Evolutionary conservation across 1,139 yeast genomes (phyloP).

Genomic region (Hyphopichia khmerensis): DNA sequence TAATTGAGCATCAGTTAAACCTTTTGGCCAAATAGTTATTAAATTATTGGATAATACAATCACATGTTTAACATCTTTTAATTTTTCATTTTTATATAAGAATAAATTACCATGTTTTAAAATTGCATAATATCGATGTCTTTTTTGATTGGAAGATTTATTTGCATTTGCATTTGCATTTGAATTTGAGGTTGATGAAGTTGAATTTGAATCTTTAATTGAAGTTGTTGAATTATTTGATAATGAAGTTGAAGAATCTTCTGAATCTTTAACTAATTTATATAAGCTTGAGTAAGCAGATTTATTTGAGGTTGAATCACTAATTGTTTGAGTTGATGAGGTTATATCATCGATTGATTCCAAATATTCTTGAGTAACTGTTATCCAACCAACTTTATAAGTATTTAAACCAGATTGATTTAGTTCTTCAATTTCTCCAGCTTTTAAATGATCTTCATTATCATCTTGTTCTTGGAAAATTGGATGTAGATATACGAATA

Average conservation of each 20-base stretch:
- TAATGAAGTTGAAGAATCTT: slow-evolving; percentile 8
- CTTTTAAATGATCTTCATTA: slow-evolving; percentile 34
- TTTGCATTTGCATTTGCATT: not conserved
- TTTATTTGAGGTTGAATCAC: slow-evolving; percentile 43
- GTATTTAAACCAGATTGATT: slow-evolving; percentile 63
- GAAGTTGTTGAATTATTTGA: slow-evolving; percentile 1
- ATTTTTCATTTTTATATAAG: slow-evolving; percentile 67
- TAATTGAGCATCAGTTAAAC: slow-evolving; percentile 66
- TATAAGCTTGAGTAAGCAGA: slow-evolving; percentile 62
- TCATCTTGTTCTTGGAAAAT: slow-evolving; percentile 10
- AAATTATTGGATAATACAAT: slow-evolving; percentile 71
- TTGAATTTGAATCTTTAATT: not conserved
- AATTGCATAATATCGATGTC: slow-evolving; percentile 65
- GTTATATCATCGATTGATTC: slow-evolving; percentile 42
- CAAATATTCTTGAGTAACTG: slow-evolving; percentile 75
- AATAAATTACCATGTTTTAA: slow-evolving; percentile 84
- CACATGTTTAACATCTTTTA: slow-evolving; percentile 73
- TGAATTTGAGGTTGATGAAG: slow-evolving; percentile 6
- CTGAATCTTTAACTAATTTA: slow-evolving; percentile 48
- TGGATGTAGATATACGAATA: slow-evolving; percentile 39
- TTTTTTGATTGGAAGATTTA: slow-evolving; percentile 32
- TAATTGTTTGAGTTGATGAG: slow-evolving; percentile 33
- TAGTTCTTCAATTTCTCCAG: slow-evolving; percentile 63
- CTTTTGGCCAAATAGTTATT: slow-evolving; percentile 85
- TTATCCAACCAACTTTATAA: slow-evolving; percentile 74